A percentile compares a stretch with the other conserved stretches of the same genome.
These are phyloP conservation scores for Eimeria nieschulzi DNA, from an alignment of 169 alveolate genomes.

Conservation along the genomic window DNA sequence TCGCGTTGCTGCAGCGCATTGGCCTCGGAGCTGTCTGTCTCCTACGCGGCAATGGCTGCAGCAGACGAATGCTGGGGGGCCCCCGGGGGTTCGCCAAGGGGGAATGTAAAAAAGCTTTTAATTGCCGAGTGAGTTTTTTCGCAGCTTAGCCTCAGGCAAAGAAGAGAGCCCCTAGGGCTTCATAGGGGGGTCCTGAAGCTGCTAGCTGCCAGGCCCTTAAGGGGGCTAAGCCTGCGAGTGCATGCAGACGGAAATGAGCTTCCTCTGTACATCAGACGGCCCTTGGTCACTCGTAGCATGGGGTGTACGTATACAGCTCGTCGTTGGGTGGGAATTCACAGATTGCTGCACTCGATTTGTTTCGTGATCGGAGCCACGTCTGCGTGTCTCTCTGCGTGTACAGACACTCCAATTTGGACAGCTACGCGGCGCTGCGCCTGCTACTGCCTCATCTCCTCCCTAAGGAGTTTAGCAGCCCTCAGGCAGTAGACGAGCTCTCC, in stretches of 20 bases:
- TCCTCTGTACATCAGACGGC: too few relatives aligned
- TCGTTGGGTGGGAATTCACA: background rate
- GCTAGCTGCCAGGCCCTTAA: background rate
- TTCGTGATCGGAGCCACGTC: too few relatives aligned
- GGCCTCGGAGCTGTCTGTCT: background rate
- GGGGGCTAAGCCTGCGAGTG: too few relatives aligned
- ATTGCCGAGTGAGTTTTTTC: background rate
- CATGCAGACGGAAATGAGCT: too few relatives aligned
- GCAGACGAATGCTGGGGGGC: background rate
- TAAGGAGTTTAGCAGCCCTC: background rate
- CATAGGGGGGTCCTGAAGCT: background rate
- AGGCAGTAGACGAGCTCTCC: conserved; percentile 10
- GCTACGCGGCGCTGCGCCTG: conserved; percentile 7
- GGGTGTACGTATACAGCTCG: background rate
- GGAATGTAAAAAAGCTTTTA: background rate
- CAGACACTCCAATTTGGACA: background rate
- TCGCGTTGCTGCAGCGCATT: conserved; percentile 29
- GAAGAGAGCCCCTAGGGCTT: background rate
- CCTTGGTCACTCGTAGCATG: too few relatives aligned
- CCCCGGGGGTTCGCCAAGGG: background rate
- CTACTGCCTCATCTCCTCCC: conserved; percentile 51
- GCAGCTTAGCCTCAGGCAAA: background rate
- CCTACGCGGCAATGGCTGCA: conserved; percentile 9
- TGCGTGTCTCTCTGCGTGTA: background rate
- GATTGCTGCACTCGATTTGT: too few relatives aligned